Evolutionary conservation across 2,329 filamentous ascomycete species (phyloP), one percentile per base, ranked within the genome.

Genomic region (Didymella pinodella): DNA sequence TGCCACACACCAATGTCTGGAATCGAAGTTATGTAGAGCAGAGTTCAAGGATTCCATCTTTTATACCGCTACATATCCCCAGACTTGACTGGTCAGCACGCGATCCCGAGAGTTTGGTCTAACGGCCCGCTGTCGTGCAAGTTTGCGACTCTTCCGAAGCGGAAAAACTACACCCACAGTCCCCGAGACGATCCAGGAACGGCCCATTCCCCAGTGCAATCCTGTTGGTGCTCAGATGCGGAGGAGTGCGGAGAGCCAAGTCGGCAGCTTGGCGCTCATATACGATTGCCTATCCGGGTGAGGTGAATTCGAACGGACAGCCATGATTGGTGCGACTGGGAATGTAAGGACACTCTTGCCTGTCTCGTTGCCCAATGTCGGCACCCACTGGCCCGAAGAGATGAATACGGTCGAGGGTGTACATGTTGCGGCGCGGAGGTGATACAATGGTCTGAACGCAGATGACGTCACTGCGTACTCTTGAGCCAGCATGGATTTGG

Each of bases 211-310:
- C 12, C 6, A 32, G 4, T 32, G 11, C 32, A 26, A 10, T 47
- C 34, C 10, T 20, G 11, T 47, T 52, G 20, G 54, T 52, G 44
- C 29, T 36, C 43, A 14, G 28, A 10, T 20, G 25, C 6, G 41
- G 34, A 47, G 41, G 41, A 44, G 41, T 55, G 54, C 32, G 54
- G 54, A 43, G 41, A 51, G 54, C 54, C 54, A 57, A 52, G 48
- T 20, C 54, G 26, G 25, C 16, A 22, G 29, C 48, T 57, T 57
- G 54, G 54, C 54, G 16, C 28, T 31, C 46, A 49, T 46, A 26
- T 36, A 29, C 41, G 43, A 28, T 34, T 57, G 22, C 56, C 50
- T 45, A 12, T 40, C 29, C n/a, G 1, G 32, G 50, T 22, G 14
- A 3, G 49, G 43, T 41, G 5, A 22, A 18, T 28, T 11, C 26